Base-by-base conservation (phyloP, 2,329 filamentous ascomycete species). In the Aspergillus novoparasiticus region DNA sequence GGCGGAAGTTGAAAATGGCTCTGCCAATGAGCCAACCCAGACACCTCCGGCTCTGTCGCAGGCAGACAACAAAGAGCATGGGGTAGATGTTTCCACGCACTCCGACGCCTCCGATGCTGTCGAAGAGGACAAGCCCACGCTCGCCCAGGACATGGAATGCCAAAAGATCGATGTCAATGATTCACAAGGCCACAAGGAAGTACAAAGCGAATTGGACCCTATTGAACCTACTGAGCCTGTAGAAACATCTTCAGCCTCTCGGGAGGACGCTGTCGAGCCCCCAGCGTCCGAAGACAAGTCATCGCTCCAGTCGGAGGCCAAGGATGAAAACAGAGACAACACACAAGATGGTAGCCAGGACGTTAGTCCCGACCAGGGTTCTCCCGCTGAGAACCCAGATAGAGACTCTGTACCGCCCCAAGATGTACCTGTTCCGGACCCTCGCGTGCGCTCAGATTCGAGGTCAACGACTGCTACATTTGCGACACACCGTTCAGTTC, bases 401-500 rank as follows among this genome's bases (percentile, higher is more conserved):
- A 60, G 48, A 32, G 58, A 32, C n/a, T 58, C 65, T 36, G 56
- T 68, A n/a, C 60, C 66, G 23, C 68, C 67, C n/a, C 72, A 71
- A 34, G 66, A 72, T 64, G 71, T 69, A 43, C 60, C 63, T 65
- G 64, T 60, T n/a, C 62, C 64, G n/a, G 70, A 75, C 32, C 57
- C 62, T 46, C 81, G 85, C 61, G 71, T 80, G 61, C 82, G 87
- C 62, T 88, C 87, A 19, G 86, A 88, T 74, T 89, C 87, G 34
- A 82, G 85, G 66, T 88, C 87, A 21, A 88, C 86, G 3, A 84
- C 83, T 23, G 79, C 82, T 4, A 83, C 82, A 12, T 82, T 82
- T 43, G 79, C 78, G 36, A 81, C 82, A 28, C 83, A 82, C 16
- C 79, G 83, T 51, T 82, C 83, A 73, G 86, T 88, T 75, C 90